Evolutionary conservation across 2,329 filamentous ascomycete species (phyloP).

Genomic region (Calonectria crousiana): DNA sequence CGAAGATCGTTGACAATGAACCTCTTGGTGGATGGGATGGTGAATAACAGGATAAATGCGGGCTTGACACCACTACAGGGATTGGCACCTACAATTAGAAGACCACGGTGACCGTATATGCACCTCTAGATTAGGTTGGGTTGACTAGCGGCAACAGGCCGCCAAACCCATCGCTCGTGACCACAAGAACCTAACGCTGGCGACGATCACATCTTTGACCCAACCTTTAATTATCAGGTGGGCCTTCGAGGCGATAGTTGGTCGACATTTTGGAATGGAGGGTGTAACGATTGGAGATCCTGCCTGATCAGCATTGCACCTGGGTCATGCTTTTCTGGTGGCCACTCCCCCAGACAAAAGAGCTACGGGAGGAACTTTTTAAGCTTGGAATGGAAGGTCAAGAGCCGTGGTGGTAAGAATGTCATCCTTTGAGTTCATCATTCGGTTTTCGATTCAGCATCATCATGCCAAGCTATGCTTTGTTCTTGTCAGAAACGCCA

Average conservation of each 20-base stretch:
- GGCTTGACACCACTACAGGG: background rate
- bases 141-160: background rate
- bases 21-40: background rate
- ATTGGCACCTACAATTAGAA: background rate
- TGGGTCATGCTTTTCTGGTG: background rate
- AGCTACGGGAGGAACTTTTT: background rate
- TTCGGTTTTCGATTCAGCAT: background rate
- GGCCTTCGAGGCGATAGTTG: too few relatives aligned
- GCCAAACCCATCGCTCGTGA: background rate
- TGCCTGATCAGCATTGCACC: background rate
- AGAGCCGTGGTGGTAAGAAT: background rate
- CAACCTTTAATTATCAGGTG: background rate
- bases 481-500: background rate
- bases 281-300: background rate
- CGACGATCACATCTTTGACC: background rate
- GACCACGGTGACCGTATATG: background rate
- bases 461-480: background rate
- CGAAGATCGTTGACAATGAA: background rate
- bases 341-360: background rate
- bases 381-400: conserved; percentile 20
- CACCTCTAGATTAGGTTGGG: background rate
- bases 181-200: background rate
- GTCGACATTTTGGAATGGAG: background rate
- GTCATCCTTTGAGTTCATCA: background rate
- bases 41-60: background rate